phyloP scores from a whole-genome alignment of 23 red algal genomes.

The Gracilaria gracilis region DNA sequence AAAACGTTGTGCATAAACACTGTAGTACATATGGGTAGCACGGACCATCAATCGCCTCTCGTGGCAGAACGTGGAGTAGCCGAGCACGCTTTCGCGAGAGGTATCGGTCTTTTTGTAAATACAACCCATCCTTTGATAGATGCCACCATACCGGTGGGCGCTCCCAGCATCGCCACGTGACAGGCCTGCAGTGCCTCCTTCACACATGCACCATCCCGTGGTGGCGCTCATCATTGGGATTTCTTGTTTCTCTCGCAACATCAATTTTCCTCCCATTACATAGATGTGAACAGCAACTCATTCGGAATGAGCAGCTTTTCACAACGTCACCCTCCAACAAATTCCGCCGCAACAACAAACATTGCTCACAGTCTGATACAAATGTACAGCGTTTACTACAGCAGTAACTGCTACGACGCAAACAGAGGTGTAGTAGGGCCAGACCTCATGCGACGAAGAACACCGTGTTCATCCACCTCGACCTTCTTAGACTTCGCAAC shows the following conservation, averaged over 20 bases:
- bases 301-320: background rate
- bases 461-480: constrained; percentile 13
- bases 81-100: too few relatives aligned
- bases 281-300: too few relatives aligned
- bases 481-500: constrained; percentile 5
- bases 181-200: too few relatives aligned
- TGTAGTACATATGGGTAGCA: too few relatives aligned
- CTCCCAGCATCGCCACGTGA: background rate
- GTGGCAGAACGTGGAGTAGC: too few relatives aligned
- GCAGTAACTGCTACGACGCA: constrained; percentile 13
- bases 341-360: background rate
- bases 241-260: background rate
- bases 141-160: background rate
- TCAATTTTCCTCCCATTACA: background rate
- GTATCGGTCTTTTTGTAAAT: too few relatives aligned
- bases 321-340: background rate
- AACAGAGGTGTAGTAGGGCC: background rate
- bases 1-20: too few relatives aligned
- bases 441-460: background rate
- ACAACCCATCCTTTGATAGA: background rate
- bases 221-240: too few relatives aligned
- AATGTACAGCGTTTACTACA: background rate
- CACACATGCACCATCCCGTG: too few relatives aligned
- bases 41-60: too few relatives aligned
- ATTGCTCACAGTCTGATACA: background rate